Evolutionary conservation across 305 asterid genomes (phyloP).

Genomic region (Solanum chacoense): DNA sequence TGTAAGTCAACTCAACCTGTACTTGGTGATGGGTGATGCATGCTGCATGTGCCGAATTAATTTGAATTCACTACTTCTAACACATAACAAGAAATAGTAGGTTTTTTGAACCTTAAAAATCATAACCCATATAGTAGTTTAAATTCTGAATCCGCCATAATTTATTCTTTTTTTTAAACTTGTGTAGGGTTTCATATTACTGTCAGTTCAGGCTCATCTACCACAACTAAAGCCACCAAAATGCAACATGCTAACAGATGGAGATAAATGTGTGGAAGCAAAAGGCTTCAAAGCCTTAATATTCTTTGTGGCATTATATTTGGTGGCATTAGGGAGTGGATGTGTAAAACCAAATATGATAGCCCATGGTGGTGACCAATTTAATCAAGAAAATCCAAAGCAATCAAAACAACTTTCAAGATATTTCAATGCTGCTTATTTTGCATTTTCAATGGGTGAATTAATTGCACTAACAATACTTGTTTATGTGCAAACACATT

Average conservation of each 20-base stretch:
- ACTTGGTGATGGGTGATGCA: not conserved
- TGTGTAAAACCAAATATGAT: slow-evolving; percentile 96
- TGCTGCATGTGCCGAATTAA: not conserved
- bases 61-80: not conserved
- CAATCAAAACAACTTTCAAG: slow-evolving; percentile 67
- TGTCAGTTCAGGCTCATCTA: slow-evolving; percentile 86
- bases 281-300: slow-evolving; percentile 52
- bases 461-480: slow-evolving; percentile 69
- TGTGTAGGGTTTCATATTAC: slow-evolving; percentile 62
- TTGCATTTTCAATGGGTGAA: slow-evolving; percentile 85
- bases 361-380: slow-evolving; percentile 91
- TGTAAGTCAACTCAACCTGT: not conserved
- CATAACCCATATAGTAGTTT: not conserved
- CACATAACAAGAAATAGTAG: not conserved
- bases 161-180: not conserved
- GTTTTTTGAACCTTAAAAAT: not conserved
- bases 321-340: slow-evolving; percentile 95
- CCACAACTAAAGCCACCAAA: slow-evolving; percentile 79
- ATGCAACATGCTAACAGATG: slow-evolving; percentile 40
- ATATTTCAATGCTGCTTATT: slow-evolving; percentile 87
- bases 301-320: slow-evolving; percentile 68
- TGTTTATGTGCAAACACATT: slow-evolving; percentile 85
- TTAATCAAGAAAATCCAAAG: slow-evolving; percentile 28
- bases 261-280: slow-evolving; percentile 50
- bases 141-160: not conserved